Percentiles rank a stretch among this genome's conserved stretches.
Evolutionary conservation across 352 stramenopile species (phyloP).

Genomic region (Globisporangium solare): DNA sequence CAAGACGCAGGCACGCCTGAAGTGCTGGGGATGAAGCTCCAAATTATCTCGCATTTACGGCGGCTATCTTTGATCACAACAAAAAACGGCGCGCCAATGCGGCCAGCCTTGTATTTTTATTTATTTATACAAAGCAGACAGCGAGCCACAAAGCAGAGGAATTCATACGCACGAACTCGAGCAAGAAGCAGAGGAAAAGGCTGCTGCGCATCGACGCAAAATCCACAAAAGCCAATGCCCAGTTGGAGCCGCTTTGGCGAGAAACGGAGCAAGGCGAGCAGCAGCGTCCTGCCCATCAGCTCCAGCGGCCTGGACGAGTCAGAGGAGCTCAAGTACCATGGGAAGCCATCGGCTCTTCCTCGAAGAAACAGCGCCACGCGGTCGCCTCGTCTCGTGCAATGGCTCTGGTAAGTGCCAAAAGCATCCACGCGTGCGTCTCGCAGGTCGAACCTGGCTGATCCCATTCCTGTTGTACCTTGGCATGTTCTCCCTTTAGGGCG

Average conservation of each 20-base stretch:
- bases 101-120: neutral
- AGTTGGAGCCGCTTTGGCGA: constrained; percentile 13
- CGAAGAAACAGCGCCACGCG: constrained; percentile 2
- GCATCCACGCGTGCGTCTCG: neutral
- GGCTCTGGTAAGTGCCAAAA: constrained; percentile 17
- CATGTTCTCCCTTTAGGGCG: constrained; percentile 17
- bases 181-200: neutral
- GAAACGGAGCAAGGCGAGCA: neutral
- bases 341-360: constrained; percentile 2
- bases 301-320: neutral
- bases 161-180: neutral
- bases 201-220: neutral
- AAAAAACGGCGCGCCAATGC: neutral
- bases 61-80: neutral
- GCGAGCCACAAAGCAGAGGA: no score
- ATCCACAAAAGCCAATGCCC: neutral
- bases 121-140: neutral
- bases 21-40: neutral
- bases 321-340: constrained; percentile 11
- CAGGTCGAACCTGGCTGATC: no score
- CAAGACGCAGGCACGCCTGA: neutral
- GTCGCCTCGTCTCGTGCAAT: constrained; percentile 2
- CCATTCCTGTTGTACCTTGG: neutral
- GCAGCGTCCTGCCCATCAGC: constrained; percentile 8
- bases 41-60: neutral